Evolutionary conservation across 352 stramenopile genomes (phyloP), one percentile per base, ranked within the genome.

Genomic region (Globisporangium emineosum): DNA sequence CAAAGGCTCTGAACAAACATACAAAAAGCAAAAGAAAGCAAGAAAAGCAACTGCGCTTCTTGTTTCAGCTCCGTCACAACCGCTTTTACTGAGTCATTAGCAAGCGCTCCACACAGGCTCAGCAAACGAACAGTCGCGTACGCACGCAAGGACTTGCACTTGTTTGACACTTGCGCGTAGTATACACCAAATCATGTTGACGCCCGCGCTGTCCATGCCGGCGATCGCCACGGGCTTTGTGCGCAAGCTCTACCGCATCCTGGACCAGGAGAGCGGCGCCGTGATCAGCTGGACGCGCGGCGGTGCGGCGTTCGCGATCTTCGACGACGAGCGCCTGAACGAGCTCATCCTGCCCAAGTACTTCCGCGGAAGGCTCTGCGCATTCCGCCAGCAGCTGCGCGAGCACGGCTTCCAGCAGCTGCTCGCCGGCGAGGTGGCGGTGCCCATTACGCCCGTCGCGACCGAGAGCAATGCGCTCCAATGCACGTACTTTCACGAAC

Each of bases 241-340:
- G 67, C 80, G 83, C 68, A 90, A 92, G 62, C 67, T 92, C 25
- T 92, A 92, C 62, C 77, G 76, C 55, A 87, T 92, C 25, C 73
- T 92, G 49, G 82, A 92, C 70, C 71, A 80, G 51, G 72, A 89
- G 58, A 76, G 69, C 59, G 65, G 57, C 5, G 64, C 68, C 8
- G 76, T 88, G 68, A 89, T 92, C 66, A 58, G 65, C 29, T 92
- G 83, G 83, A 76, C 84, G 68, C 51, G 58, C 8, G 47, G 66
- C n/a, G 83, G 83, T 66, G 67, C 67, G 33, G 79, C 69, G 43
- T 92, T 92, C 64, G 66, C 69, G 13, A 75, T 92, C 61, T 67
- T 62, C 35, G 80, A 92, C 71, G 60, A 60, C 40, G 78, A 77
- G 21, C 59, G 64, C 12, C 73, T 92, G 17, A 74, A 88, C 50